Percentiles rank a stretch among this genome's conserved stretches.
Evolutionary conservation across 768 basidiomycete genomes (phyloP).

Genomic region (Rubroboletus satanas): DNA sequence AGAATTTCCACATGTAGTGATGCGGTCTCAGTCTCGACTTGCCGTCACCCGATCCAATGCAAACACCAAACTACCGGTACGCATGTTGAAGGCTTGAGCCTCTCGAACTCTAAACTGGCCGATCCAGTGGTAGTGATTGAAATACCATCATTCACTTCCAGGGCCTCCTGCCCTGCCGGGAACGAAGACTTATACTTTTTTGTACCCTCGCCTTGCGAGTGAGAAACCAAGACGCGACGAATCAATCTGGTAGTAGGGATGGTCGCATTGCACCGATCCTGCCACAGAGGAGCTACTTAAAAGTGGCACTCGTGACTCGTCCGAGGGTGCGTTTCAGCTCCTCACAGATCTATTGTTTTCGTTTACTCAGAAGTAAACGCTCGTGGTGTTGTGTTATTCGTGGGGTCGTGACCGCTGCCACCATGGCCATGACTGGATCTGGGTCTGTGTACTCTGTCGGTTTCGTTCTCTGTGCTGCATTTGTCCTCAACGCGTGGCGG

Average conservation of each 20-base stretch:
- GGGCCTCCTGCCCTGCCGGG: neutral
- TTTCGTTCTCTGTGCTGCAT: neutral
- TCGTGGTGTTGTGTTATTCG: neutral
- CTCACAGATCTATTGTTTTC: neutral
- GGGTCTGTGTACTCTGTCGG: constrained; percentile 2
- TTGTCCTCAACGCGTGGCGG: constrained; percentile 16
- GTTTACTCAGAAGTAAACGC: neutral
- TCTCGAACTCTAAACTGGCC: neutral
- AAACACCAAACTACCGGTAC: too few relatives aligned
- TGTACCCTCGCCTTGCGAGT: neutral
- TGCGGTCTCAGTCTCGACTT: too few relatives aligned
- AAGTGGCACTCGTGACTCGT: neutral
- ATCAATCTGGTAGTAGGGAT: neutral
- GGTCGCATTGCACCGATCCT: neutral
- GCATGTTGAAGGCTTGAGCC: neutral
- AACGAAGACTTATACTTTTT: neutral
- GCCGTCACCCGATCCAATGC: too few relatives aligned
- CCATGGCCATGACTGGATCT: neutral
- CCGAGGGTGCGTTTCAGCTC: neutral
- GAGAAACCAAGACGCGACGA: neutral
- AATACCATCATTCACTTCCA: neutral
- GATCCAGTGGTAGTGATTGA: neutral
- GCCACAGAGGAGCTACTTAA: neutral
- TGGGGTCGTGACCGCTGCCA: too few relatives aligned
- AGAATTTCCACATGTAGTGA: too few relatives aligned